Percentiles rank a stretch among this genome's conserved stretches.
These are phyloP conservation scores for Purshia tridentata DNA, from an alignment of 306 rosid species.

Conservation along the genomic window DNA sequence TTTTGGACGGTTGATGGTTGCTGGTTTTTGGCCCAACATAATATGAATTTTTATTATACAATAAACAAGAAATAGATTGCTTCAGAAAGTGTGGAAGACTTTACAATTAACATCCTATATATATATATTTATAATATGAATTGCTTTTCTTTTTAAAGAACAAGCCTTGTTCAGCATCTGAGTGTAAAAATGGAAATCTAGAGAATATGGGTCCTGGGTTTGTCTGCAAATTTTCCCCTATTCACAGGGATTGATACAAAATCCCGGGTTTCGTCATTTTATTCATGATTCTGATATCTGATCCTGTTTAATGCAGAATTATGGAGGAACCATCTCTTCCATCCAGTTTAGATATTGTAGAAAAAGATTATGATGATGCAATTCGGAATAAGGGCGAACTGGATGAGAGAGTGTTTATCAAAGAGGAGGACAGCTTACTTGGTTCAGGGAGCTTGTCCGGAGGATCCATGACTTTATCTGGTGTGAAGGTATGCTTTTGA, in stretches of 20 bases:
- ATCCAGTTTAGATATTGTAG: slow-evolving; percentile 62
- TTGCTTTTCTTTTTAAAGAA: slow-evolving; percentile 55
- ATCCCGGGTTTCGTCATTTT: not conserved
- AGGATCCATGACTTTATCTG: slow-evolving; percentile 50
- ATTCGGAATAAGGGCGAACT: slow-evolving; percentile 65
- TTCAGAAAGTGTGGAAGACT: not conserved
- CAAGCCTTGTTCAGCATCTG: slow-evolving; percentile 66
- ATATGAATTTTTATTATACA: not conserved
- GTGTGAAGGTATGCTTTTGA: slow-evolving; percentile 70
- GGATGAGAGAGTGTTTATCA: slow-evolving; percentile 87
- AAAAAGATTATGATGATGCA: slow-evolving; percentile 71
- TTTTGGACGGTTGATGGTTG: slow-evolving; percentile 98
- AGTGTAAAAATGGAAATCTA: slow-evolving; percentile 63
- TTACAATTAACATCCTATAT: not conserved
- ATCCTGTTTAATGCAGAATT: slow-evolving; percentile 41
- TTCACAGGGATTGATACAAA: not conserved
- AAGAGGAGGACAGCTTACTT: slow-evolving; percentile 82
- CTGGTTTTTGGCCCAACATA: not conserved
- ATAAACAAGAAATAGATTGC: not conserved
- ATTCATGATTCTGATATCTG: slow-evolving; percentile 14
- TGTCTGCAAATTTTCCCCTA: slow-evolving; percentile 14
- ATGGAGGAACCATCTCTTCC: slow-evolving; percentile 65
- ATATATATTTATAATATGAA: not conserved
- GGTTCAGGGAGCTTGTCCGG: slow-evolving; percentile 80
- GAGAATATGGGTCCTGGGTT: slow-evolving; percentile 77